phyloP scores from a whole-genome alignment of 2,329 filamentous ascomycete species.

The Pyrenochaeta sp. region DNA sequence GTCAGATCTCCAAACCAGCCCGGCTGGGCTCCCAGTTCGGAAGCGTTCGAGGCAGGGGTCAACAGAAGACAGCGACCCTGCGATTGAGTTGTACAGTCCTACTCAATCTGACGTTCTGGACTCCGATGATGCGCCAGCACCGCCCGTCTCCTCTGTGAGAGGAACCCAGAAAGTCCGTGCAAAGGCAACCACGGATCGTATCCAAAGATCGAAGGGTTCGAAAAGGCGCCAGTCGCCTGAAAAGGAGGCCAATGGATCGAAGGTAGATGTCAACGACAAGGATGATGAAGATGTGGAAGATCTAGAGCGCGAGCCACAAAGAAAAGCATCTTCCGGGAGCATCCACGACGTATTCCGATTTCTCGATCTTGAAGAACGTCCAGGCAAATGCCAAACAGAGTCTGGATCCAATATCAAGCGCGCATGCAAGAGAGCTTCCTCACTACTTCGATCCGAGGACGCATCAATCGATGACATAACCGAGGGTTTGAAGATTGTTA shows the following conservation, averaged over 20 bases:
- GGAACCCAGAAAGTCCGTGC: no score
- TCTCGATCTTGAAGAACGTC: slow-evolving; percentile 19
- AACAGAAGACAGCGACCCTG: background rate
- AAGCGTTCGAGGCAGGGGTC: background rate
- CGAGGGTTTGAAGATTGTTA: slow-evolving; percentile 5
- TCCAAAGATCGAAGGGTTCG: no score
- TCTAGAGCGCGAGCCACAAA: slow-evolving; percentile 3
- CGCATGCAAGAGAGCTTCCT: slow-evolving; percentile 14
- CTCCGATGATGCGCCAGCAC: no score
- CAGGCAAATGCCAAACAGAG: slow-evolving; percentile 27
- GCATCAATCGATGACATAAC: slow-evolving; percentile 14
- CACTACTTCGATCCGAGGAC: slow-evolving; percentile 7
- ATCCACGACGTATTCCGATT: slow-evolving; percentile 32
- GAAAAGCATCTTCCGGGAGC: background rate
- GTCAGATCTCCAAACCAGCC: background rate
- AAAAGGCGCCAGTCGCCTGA: no score
- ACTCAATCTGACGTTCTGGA: background rate
- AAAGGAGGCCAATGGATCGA: no score
- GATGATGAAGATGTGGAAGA: slow-evolving; percentile 5
- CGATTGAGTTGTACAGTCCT: background rate
- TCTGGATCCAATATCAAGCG: slow-evolving; percentile 17
- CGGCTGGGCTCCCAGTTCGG: background rate
- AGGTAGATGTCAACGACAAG: slow-evolving; percentile 1
- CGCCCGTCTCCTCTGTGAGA: no score
- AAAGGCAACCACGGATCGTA: no score